Conservation (phyloP, 805 yeast species). For the Candida bentonensis region DNA sequence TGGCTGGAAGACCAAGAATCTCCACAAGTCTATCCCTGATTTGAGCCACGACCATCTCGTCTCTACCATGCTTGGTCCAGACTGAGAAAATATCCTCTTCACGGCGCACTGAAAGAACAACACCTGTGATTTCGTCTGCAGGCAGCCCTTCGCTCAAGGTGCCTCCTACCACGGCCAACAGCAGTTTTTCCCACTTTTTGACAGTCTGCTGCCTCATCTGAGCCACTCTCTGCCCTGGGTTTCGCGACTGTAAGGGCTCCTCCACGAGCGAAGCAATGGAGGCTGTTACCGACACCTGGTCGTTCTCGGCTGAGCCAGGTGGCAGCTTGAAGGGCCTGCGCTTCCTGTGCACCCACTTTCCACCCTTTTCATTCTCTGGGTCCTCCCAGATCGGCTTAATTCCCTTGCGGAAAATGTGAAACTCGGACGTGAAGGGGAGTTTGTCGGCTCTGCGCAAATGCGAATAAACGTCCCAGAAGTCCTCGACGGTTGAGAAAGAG, state of each 20-base stretch:
- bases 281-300: slow-evolving; percentile 3
- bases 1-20: slow-evolving; percentile 5
- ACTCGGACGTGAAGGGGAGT: slow-evolving; percentile 27
- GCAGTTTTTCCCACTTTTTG: slow-evolving; percentile 26
- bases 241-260: not conserved
- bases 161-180: slow-evolving; percentile 39
- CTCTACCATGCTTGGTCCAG: slow-evolving; percentile 36
- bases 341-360: slow-evolving; percentile 47
- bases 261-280: not conserved
- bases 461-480: slow-evolving; percentile 92
- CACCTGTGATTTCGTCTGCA: slow-evolving; percentile 35
- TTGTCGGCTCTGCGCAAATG: slow-evolving; percentile 26
- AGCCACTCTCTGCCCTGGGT: not conserved
- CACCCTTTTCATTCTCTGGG: slow-evolving; percentile 44
- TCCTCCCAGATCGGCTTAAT: slow-evolving; percentile 60
- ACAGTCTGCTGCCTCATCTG: slow-evolving; percentile 8
- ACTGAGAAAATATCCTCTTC: slow-evolving; percentile 46
- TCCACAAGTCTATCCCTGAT: slow-evolving; percentile 12
- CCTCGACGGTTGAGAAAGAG: slow-evolving; percentile 79
- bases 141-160: slow-evolving; percentile 30
- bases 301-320: slow-evolving; percentile 2
- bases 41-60: slow-evolving; percentile 18
- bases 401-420: slow-evolving; percentile 43
- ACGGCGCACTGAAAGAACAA: slow-evolving; percentile 43
- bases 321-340: slow-evolving; percentile 19